Base-by-base conservation (phyloP, 2,329 filamentous ascomycete genomes). In the Trichoderma simmonsii region DNA sequence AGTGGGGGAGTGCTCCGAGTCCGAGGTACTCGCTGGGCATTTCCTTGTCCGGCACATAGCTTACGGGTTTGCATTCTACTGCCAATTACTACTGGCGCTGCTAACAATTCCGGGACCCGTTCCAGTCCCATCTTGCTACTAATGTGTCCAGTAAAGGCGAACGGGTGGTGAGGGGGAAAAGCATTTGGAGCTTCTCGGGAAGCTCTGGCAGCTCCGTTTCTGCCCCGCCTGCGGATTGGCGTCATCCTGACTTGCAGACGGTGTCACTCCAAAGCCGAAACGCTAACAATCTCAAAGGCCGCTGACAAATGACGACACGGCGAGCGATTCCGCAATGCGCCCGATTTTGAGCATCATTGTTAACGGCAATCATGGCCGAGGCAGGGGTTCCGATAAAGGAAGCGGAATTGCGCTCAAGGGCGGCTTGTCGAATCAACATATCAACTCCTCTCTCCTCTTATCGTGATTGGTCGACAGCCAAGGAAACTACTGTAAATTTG, bases 161-260 rank as follows among this genome's bases (percentile, higher is more conserved):
- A 54, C 48, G 26, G 9, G n/a, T 26, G 36, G 36, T 30, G 56
- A 61, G 56, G 57, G 66, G 66, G 48, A 30, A 30, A 56, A 30
- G 24, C 15, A 15, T 34, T 61, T 51, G 43, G 43, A 66, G 62
- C 26, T 69, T 69, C 39, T 32, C 39, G 57, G 57, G 30, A 72
- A 72, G 64, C 54, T 60, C 57, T 56, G 56, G 14, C 63, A 72
- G 70, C 70, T 71, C 71, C 68, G 43, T 71, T 71, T 71, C 54
- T 71, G 61, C 67, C 68, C 71, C 71, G 66, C 68, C 54, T 56
- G 62, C 61, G 66, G 62, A 71, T 56, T 71, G 71, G 71, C 71
- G 71, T 73, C 71, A 73, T 73, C 28, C 68, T 72, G 71, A 72
- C 71, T 70, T 72, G 64, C 30, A 26, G 57, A 64, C 18, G 43